These are phyloP conservation scores for Lachnellula hyalina DNA, from an alignment of 2,329 filamentous ascomycete genomes.

Conservation along the genomic window DNA sequence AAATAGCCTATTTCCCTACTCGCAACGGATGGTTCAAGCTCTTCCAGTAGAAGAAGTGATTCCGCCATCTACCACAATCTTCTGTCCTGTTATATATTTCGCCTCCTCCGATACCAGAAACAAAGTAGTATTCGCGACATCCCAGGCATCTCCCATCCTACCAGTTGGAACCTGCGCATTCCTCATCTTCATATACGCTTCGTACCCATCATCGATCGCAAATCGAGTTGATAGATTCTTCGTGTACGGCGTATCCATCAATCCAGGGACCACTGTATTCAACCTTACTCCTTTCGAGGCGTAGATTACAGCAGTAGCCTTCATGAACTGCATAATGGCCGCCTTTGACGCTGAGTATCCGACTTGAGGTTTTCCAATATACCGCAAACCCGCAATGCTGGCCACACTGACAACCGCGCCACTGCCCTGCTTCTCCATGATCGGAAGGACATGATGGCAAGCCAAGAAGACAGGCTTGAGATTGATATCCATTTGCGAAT, in stretches of 20 bases:
- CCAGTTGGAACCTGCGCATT: slow-evolving; percentile 54
- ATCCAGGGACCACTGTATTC: slow-evolving; percentile 50
- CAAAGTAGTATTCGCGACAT: slow-evolving; percentile 51
- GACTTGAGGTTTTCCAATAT: slow-evolving; percentile 47
- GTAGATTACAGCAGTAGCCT: slow-evolving; percentile 46
- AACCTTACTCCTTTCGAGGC: slow-evolving; percentile 42
- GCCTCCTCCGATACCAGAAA: slow-evolving; percentile 53
- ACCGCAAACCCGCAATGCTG: slow-evolving; percentile 47
- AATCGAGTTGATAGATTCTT: slow-evolving; percentile 41
- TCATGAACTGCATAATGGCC: slow-evolving; percentile 46
- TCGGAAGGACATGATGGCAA: slow-evolving; percentile 46
- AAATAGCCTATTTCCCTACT: no score
- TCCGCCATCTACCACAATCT: slow-evolving; percentile 45
- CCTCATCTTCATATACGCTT: slow-evolving; percentile 46
- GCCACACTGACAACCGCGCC: slow-evolving; percentile 43
- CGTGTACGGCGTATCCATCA: slow-evolving; percentile 52
- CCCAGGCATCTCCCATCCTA: slow-evolving; percentile 53
- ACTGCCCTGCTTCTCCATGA: slow-evolving; percentile 45
- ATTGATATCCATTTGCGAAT: slow-evolving; percentile 49
- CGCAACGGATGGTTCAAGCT: neutral
- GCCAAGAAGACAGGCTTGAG: slow-evolving; percentile 51
- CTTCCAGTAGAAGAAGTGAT: slow-evolving; percentile 37
- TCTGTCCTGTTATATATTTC: slow-evolving; percentile 52
- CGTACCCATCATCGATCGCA: slow-evolving; percentile 36
- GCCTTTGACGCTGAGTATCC: slow-evolving; percentile 49